Conservation (phyloP, 345 rosid genomes). For the Clausena lansium region DNA sequence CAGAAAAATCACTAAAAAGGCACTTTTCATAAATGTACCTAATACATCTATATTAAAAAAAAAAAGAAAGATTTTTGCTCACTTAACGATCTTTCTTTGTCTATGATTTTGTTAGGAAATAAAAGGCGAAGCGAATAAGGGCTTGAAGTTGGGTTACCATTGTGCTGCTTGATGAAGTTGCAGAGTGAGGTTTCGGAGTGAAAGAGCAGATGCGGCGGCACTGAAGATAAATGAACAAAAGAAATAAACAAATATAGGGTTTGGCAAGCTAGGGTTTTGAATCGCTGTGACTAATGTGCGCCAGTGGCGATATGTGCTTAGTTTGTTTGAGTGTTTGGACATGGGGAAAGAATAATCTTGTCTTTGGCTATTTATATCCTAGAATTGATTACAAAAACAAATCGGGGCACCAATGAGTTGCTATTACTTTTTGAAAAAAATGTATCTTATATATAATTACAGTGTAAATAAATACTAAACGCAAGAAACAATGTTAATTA, state of each 20-base stretch:
- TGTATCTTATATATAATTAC: too few relatives aligned
- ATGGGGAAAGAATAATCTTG: neutral
- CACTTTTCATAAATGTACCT: neutral
- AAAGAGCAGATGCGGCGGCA: constrained; percentile 4
- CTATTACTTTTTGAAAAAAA: too few relatives aligned
- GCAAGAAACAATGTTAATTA: too few relatives aligned
- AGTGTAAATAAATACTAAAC: too few relatives aligned
- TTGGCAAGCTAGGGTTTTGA: constrained; percentile 1
- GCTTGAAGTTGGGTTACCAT: neutral
- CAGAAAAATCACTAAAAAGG: neutral
- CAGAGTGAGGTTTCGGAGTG: neutral
- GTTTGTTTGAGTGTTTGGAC: neutral
- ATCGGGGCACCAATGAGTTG: too few relatives aligned
- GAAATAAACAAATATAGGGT: neutral
- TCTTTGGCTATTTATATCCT: neutral
- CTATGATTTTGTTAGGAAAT: neutral
- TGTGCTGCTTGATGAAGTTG: neutral
- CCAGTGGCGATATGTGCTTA: neutral
- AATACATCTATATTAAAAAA: neutral
- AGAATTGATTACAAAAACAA: too few relatives aligned
- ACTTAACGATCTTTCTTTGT: too few relatives aligned
- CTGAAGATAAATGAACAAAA: neutral
- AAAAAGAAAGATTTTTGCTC: neutral
- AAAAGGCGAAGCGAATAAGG: neutral
- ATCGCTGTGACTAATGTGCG: neutral